Evolutionary conservation across 139 green algal genomes (phyloP), one percentile per base, ranked within the genome.

Genomic region (Picochlorum sp.): DNA sequence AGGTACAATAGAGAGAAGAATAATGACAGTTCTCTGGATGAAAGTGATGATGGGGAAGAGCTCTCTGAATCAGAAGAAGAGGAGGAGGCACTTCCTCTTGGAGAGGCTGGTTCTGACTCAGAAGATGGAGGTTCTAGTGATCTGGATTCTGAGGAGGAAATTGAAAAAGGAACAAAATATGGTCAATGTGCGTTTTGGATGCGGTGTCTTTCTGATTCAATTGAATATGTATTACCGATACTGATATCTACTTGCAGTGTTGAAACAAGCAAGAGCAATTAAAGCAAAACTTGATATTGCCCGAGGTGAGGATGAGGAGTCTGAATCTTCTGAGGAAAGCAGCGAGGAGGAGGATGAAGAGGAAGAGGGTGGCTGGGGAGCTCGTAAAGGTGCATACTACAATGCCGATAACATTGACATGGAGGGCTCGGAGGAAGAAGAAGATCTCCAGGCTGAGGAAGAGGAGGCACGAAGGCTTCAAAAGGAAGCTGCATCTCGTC

Each of bases 341-440:
- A 80, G 75, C 9, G 74, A 44, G 8, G 5, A 49, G 4, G 76
- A 73, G 0, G 75, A 85, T 8, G 78, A 77, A 6, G 80, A 71
- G 52, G 63, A 65, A 65, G 60, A 24, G 65, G 71, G 7, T 20
- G 30, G 45, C 2, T 91, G 87, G 84, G 85, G 88, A 18, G 71
- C 76, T 16, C 85, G 74, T 58, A 92, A 92, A 67, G 49, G 66
- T 6, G 70, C 71, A 10, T 93, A 92, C 73, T 95, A 96, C 56
- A 79, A 80, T 44, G 84, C 75, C 11, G 76, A 81, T 62, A 50
- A 71, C 23, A 41, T 56, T 3, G 72, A 75, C 15, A 54, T 78
- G 34, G 75, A 86, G 34, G 61, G 57, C 9, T 69, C 73, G 1
- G 84, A 92, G 30, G 87, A 89, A 34, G 87, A 94, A 63, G 88